Evolutionary conservation across 768 basidiomycete species (phyloP).

Genomic region (Rhodotorula taiwanensis): DNA sequence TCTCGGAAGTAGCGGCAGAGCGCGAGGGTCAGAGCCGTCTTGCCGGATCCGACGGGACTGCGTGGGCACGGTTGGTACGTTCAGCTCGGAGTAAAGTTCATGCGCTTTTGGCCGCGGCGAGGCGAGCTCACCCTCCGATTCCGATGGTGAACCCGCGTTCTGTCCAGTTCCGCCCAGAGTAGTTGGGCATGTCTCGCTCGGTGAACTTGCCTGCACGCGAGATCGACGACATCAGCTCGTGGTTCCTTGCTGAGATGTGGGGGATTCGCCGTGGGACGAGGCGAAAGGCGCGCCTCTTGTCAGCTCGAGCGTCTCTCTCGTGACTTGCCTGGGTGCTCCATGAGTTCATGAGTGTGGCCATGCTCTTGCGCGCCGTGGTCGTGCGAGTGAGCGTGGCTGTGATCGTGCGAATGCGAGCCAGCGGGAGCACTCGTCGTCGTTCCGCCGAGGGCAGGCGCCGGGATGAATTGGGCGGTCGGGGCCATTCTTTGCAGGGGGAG

Average conservation of each 20-base stretch:
- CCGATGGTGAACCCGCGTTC: conserved; percentile 94
- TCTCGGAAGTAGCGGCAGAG: conserved; percentile 73
- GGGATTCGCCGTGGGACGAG: background rate
- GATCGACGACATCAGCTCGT: background rate
- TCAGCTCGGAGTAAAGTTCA: background rate
- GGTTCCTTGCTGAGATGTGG: too few relatives aligned
- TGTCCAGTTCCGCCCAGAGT: conserved; percentile 69
- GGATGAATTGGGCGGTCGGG: conserved; percentile 30
- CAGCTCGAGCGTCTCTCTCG: background rate
- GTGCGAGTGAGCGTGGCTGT: conserved; percentile 25
- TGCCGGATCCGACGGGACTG: conserved; percentile 96
- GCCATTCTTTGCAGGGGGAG: too few relatives aligned
- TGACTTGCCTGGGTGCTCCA: conserved; percentile 72
- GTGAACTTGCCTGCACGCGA: conserved; percentile 73
- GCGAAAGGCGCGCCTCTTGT: background rate
- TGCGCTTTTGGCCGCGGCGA: too few relatives aligned
- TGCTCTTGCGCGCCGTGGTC: conserved; percentile 55
- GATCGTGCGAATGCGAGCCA: conserved; percentile 2
- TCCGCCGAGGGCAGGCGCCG: conserved; percentile 22
- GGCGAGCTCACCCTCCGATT: conserved; percentile 77
- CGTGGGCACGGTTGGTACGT: background rate
- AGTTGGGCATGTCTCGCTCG: conserved; percentile 89
- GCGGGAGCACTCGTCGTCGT: background rate
- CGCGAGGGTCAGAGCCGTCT: conserved; percentile 87
- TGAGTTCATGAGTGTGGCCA: conserved; percentile 88